phyloP scores from a whole-genome alignment of 768 basidiomycete genomes.

The Leccinum subgranulosum region DNA sequence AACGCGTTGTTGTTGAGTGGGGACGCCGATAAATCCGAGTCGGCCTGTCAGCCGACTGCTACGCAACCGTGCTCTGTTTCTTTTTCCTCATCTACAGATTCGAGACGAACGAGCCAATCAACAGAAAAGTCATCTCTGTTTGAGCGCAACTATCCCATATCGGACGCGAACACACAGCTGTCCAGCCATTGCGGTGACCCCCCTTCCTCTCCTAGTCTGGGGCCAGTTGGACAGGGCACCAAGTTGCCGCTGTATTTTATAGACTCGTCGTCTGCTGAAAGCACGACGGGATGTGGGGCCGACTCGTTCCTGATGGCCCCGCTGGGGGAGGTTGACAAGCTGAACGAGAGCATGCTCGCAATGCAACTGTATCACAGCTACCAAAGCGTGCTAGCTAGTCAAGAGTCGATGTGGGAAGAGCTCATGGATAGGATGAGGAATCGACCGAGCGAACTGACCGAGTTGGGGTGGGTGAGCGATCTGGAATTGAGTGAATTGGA shows the following conservation, averaged over 20 bases:
- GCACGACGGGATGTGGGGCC: conserved; percentile 32
- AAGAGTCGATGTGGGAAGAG: conserved; percentile 79
- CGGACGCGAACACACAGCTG: conserved; percentile 21
- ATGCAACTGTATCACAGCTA: conserved; percentile 72
- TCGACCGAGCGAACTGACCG: conserved; percentile 47
- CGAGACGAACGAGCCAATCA: conserved; percentile 32
- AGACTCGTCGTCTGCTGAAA: conserved; percentile 46
- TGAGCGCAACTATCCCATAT: conserved; percentile 27
- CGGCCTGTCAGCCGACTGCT: conserved; percentile 15
- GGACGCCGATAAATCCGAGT: conserved; percentile 26
- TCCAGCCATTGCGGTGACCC: conserved; percentile 21
- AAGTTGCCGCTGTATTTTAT: conserved; percentile 40
- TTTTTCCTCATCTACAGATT: conserved; percentile 50
- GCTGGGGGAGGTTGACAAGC: conserved; percentile 39
- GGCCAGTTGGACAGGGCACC: conserved; percentile 1
- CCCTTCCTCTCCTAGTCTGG: conserved; percentile 16
- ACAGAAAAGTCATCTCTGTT: conserved; percentile 34
- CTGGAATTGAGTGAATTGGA: conserved; percentile 57
- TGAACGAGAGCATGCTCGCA: conserved; percentile 60
- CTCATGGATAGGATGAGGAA: conserved; percentile 61
- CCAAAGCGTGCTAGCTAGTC: conserved; percentile 58
- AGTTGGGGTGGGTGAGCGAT: conserved; percentile 71
- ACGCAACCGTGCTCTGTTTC: conserved; percentile 47
- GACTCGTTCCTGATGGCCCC: conserved; percentile 38
- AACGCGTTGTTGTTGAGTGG: conserved; percentile 21